A percentile compares a stretch with the other conserved stretches of the same genome.
These are phyloP conservation scores for Venturiaceae sp. DNA, from an alignment of 2,329 filamentous ascomycete species.

Conservation along the genomic window DNA sequence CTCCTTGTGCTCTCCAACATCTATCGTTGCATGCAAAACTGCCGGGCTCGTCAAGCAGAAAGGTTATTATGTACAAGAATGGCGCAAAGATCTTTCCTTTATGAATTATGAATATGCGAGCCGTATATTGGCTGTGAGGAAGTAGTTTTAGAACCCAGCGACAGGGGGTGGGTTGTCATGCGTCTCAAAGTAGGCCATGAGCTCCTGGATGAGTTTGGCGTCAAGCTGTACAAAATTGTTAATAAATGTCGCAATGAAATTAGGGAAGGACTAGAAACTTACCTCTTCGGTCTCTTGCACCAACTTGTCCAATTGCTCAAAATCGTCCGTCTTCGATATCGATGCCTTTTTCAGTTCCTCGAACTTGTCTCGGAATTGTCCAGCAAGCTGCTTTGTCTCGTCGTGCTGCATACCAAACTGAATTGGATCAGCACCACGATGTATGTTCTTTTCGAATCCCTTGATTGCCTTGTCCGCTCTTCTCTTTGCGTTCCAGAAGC, in stretches of 20 bases:
- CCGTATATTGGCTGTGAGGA: not conserved
- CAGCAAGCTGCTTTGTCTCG: constrained; percentile 10
- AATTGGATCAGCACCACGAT: constrained; percentile 10
- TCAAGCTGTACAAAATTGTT: constrained; percentile 4
- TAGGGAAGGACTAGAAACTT: not conserved
- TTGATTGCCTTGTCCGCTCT: constrained; percentile 10
- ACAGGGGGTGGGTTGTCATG: constrained; percentile 10
- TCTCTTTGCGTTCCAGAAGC: constrained; percentile 10
- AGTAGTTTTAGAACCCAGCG: constrained; percentile 7
- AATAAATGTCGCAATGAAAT: not conserved
- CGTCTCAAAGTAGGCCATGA: constrained; percentile 11
- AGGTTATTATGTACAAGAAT: not conserved
- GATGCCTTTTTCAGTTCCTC: constrained; percentile 10
- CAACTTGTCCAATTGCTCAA: constrained; percentile 8
- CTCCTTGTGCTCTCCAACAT: not conserved
- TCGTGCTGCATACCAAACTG: constrained; percentile 11
- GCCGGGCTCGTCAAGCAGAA: not conserved
- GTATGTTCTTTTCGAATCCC: constrained; percentile 9
- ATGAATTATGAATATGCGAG: not conserved
- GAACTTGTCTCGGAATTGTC: constrained; percentile 8
- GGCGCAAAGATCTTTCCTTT: not conserved
- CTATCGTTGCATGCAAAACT: not conserved
- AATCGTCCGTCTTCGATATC: constrained; percentile 9
- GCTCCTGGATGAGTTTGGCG: constrained; percentile 9
- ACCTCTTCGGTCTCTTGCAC: constrained; percentile 10